Evolutionary conservation across 2,329 filamentous ascomycete species (phyloP).

Genomic region (Lanzia echinophila): DNA sequence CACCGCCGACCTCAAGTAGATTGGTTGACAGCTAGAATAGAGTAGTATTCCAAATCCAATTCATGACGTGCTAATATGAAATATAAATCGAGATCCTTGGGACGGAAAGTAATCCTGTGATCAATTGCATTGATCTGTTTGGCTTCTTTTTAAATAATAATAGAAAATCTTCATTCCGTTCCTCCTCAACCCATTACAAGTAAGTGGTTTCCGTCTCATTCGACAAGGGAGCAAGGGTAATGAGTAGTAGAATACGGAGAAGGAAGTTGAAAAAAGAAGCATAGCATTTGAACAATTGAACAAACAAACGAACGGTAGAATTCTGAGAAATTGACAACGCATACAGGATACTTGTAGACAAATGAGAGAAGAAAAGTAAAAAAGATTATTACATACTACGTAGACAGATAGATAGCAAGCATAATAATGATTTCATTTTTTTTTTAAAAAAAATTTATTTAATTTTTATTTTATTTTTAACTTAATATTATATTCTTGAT

Average conservation of each 20-base stretch:
- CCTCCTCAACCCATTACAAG: background rate
- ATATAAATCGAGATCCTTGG: constrained; percentile 5
- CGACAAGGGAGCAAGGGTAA: background rate
- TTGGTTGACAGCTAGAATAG: background rate
- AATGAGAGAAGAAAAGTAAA: background rate
- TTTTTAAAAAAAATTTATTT: too few species aligned
- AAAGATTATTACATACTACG: too few species aligned
- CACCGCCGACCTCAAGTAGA: too few species aligned
- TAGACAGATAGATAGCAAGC: too few species aligned
- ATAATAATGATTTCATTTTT: too few species aligned
- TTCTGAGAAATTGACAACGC: constrained; percentile 8
- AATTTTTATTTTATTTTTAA: too few species aligned
- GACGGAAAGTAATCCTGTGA: constrained; percentile 7
- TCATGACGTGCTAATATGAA: background rate
- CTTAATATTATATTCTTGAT: background rate
- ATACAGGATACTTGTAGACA: constrained; percentile 2
- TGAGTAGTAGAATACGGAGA: background rate
- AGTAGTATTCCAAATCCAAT: background rate
- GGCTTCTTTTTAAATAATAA: background rate
- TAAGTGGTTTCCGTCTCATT: background rate
- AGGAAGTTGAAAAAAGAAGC: background rate
- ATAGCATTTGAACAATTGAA: background rate
- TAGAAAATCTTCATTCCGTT: background rate
- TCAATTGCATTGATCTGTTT: background rate
- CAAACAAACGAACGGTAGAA: background rate